phyloP scores from a whole-genome alignment of 345 rosid genomes.

The Sonneratia caseolaris region DNA sequence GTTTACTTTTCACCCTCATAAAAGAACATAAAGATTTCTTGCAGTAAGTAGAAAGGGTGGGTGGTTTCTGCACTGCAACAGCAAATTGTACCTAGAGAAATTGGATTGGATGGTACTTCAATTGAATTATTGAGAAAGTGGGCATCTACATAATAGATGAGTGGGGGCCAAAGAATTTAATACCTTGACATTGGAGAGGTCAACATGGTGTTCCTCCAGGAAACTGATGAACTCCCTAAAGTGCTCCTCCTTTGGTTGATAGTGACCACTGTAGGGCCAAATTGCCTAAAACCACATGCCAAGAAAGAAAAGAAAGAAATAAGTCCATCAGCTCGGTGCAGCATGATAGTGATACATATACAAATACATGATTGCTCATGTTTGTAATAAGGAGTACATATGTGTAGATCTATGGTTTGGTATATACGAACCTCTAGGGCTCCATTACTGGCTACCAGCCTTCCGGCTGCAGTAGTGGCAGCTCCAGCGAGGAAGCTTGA shows the following conservation, averaged over 20 bases:
- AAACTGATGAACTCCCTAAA: conserved; percentile 66
- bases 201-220: conserved; percentile 53
- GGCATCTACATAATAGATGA: not conserved
- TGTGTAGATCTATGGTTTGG: too few species aligned
- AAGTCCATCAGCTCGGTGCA: not conserved
- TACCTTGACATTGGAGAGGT: conserved; percentile 84
- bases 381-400: not conserved
- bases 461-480: conserved; percentile 62
- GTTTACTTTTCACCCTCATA: too few species aligned
- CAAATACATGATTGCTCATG: not conserved
- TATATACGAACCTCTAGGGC: conserved; percentile 31
- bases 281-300: conserved; percentile 40
- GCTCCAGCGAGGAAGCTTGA: conserved; percentile 66
- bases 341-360: not conserved
- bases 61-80: not conserved
- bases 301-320: not conserved
- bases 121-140: not conserved
- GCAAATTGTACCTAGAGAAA: not conserved
- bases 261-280: conserved; percentile 98
- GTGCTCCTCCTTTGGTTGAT: conserved; percentile 85
- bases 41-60: too few species aligned
- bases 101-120: not conserved
- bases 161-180: not conserved
- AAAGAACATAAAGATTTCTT: too few species aligned
- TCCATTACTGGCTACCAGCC: conserved; percentile 45